Evolutionary conservation across 352 stramenopile species (phyloP).

Genomic region (Globisporangium cederbergense): DNA sequence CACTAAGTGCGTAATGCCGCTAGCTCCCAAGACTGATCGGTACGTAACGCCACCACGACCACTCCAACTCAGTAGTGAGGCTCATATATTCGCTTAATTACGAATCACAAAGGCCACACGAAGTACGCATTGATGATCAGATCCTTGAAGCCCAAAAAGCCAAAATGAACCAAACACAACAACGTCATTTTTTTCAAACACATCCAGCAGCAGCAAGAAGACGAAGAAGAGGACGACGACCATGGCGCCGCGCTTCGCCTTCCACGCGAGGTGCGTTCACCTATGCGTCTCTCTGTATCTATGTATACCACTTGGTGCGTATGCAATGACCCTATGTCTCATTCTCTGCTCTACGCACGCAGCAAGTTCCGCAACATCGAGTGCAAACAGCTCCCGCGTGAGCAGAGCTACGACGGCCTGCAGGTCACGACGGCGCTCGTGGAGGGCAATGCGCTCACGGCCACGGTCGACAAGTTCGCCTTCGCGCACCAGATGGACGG

Average conservation of each 20-base stretch:
- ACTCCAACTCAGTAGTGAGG: background rate
- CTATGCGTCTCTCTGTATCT: background rate
- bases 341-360: background rate
- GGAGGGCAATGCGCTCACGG: constrained; percentile 48
- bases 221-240: constrained; percentile 3
- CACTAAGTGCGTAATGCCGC: background rate
- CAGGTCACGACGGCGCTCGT: constrained; percentile 42
- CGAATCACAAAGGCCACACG: background rate
- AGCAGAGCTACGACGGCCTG: constrained; percentile 64
- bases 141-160: background rate
- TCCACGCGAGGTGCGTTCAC: constrained; percentile 34
- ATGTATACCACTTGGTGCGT: background rate
- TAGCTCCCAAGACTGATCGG: background rate
- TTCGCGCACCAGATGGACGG: constrained; percentile 68
- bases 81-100: background rate
- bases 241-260: constrained; percentile 50
- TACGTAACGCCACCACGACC: background rate
- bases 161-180: background rate
- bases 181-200: background rate
- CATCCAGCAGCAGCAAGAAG: background rate
- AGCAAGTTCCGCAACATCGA: constrained; percentile 85
- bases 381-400: constrained; percentile 42
- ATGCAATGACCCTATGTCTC: background rate
- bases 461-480: constrained; percentile 39
- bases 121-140: background rate